Conservation (phyloP, 257 asterid species). For the Solanum tarapatanum region DNA sequence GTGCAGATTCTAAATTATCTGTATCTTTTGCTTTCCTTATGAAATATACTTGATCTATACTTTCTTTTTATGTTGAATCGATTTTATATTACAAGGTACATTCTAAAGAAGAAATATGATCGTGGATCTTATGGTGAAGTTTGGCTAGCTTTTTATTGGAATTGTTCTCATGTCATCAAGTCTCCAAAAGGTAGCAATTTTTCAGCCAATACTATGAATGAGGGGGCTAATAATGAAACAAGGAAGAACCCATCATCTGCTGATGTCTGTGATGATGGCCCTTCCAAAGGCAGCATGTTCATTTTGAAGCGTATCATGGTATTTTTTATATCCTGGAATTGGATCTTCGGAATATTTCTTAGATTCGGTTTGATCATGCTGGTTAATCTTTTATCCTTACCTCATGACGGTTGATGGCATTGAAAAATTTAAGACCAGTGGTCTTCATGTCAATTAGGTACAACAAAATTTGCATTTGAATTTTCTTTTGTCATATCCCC, state of each 20-base stretch:
- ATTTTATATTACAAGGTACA: conserved; percentile 39
- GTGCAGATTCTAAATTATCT: neutral
- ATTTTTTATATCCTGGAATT: conserved; percentile 5
- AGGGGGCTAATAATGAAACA: conserved; percentile 28
- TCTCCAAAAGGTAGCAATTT: conserved; percentile 19
- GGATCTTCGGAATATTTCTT: neutral
- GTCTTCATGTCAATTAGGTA: neutral
- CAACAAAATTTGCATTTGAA: neutral
- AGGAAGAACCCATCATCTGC: conserved; percentile 10
- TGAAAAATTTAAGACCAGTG: neutral
- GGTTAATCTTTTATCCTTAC: neutral
- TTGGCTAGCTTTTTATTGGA: conserved; percentile 97
- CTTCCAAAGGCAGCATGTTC: conserved; percentile 47
- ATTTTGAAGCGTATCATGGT: conserved; percentile 98
- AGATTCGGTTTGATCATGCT: neutral
- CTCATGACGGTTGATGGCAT: neutral
- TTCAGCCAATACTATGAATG: conserved; percentile 15
- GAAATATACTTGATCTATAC: neutral
- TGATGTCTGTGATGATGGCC: conserved; percentile 34
- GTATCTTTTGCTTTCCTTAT: neutral
- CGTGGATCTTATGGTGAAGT: conserved; percentile 99
- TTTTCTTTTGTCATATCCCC: neutral
- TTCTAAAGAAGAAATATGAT: conserved; percentile 82
- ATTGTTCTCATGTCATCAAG: conserved; percentile 57
- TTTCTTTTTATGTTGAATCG: neutral